Evolutionary conservation across 2,329 filamentous ascomycete species (phyloP).

Genomic region (Didymella keratinophila): DNA sequence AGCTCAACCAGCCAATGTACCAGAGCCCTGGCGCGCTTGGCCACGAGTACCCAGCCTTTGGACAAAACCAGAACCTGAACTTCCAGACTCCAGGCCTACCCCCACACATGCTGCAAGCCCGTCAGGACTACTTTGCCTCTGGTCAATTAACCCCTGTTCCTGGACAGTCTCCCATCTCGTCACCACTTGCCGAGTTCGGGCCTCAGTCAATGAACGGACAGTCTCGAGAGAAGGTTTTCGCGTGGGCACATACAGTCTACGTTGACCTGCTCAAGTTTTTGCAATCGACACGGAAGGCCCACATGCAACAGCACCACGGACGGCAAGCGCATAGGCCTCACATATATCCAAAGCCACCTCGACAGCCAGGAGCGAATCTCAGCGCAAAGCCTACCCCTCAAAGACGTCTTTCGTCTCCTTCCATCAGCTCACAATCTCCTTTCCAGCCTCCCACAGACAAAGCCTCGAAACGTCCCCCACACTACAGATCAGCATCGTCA

Average conservation of each 20-base stretch:
- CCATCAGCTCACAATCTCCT: conserved; percentile 31
- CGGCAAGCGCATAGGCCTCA: conserved; percentile 60
- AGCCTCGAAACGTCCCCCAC: conserved; percentile 33
- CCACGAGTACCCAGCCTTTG: conserved; percentile 39
- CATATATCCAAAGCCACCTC: conserved; percentile 69
- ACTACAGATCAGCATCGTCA: conserved; percentile 42
- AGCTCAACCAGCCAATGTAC: conserved; percentile 39
- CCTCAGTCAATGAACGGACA: conserved; percentile 53
- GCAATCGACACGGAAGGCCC: conserved; percentile 55
- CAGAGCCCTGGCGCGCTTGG: conserved; percentile 32
- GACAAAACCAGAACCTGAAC: conserved; percentile 28
- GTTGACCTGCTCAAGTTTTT: conserved; percentile 58
- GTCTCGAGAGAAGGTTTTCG: conserved; percentile 56
- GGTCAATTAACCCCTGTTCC: conserved; percentile 41
- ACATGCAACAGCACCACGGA: conserved; percentile 52
- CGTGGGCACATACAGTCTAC: conserved; percentile 58
- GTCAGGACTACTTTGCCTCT: conserved; percentile 39
- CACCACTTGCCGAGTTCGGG: conserved; percentile 49
- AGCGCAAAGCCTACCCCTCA: conserved; percentile 48
- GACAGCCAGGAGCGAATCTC: conserved; percentile 62
- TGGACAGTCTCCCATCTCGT: conserved; percentile 30
- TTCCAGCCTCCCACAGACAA: conserved; percentile 34
- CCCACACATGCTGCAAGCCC: conserved; percentile 24
- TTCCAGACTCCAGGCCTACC: conserved; percentile 12
- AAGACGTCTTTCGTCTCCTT: conserved; percentile 44